These are phyloP conservation scores for Scortechinia acanthostroma DNA, from an alignment of 2,329 filamentous ascomycete genomes.

Conservation along the genomic window DNA sequence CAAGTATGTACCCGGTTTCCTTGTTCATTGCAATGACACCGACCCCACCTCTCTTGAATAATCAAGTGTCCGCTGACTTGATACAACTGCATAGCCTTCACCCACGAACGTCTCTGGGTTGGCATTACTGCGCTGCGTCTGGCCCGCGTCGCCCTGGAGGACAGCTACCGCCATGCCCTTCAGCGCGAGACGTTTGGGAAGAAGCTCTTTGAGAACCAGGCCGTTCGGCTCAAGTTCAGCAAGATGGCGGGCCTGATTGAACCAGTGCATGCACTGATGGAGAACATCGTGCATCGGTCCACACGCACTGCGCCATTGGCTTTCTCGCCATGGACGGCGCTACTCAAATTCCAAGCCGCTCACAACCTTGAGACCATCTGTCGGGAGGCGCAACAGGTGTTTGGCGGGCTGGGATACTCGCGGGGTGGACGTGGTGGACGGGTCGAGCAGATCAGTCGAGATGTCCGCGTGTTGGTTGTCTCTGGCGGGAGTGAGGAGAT, in stretches of 20 bases:
- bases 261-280: slow-evolving; percentile 3
- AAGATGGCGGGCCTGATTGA: slow-evolving; percentile 9
- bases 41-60: too few species aligned
- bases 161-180: slow-evolving; percentile 5
- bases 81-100: too few species aligned
- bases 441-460: slow-evolving; percentile 9
- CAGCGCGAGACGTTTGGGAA: slow-evolving; percentile 9
- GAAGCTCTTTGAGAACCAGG: slow-evolving; percentile 7
- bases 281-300: background rate
- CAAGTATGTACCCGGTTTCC: too few species aligned
- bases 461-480: slow-evolving; percentile 9
- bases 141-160: background rate
- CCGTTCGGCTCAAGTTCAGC: slow-evolving; percentile 9
- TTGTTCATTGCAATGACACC: too few species aligned
- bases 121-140: background rate
- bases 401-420: slow-evolving; percentile 8
- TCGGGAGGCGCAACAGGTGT: slow-evolving; percentile 8
- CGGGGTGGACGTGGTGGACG: slow-evolving; percentile 9
- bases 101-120: background rate
- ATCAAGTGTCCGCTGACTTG: too few species aligned
- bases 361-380: slow-evolving; percentile 8
- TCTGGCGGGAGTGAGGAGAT: slow-evolving; percentile 9
- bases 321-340: background rate
- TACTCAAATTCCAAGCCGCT: slow-evolving; percentile 9
- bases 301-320: background rate